Conservation (phyloP, 495 filamentous ascomycete species). For the Podospora conica region DNA sequence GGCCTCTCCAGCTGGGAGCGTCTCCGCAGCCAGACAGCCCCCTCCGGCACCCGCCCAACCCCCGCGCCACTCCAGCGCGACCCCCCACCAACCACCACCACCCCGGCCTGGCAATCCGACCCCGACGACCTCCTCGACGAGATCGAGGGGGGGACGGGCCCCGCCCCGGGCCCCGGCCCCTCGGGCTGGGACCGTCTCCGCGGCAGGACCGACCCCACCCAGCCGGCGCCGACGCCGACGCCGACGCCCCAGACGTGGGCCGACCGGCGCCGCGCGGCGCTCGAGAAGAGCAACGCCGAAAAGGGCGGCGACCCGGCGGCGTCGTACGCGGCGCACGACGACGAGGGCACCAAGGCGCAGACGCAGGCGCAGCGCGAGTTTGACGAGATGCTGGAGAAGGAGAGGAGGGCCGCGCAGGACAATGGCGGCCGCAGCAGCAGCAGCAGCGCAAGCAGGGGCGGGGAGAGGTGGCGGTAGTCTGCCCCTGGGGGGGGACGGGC, state of each 20-base stretch:
- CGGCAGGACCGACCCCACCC: background rate
- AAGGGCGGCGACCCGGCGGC: background rate
- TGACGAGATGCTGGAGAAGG: slow-evolving; percentile 36
- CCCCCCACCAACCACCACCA: background rate
- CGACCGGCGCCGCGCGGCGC: background rate
- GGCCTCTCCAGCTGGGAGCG: too few relatives aligned
- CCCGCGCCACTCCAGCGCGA: too few relatives aligned
- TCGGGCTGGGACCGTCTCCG: background rate
- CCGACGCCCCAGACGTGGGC: background rate
- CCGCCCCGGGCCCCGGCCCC: background rate
- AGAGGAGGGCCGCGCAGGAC: slow-evolving; percentile 19
- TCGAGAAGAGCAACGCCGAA: background rate
- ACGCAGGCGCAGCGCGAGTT: slow-evolving; percentile 43
- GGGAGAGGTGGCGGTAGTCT: background rate
- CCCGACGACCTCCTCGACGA: background rate
- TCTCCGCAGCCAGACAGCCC: too few relatives aligned
- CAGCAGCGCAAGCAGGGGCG: background rate
- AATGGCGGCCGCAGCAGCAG: background rate
- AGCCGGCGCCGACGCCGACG: background rate
- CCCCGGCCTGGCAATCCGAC: background rate
- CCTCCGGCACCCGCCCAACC: background rate
- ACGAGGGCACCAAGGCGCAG: slow-evolving; percentile 33
- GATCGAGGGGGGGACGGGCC: background rate
- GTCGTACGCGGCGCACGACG: slow-evolving; percentile 28
- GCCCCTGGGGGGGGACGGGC: background rate